Evolutionary conservation across 495 filamentous ascomycete genomes (phyloP), one percentile per base, ranked within the genome.

Genomic region (Aspergillus baeticus): DNA sequence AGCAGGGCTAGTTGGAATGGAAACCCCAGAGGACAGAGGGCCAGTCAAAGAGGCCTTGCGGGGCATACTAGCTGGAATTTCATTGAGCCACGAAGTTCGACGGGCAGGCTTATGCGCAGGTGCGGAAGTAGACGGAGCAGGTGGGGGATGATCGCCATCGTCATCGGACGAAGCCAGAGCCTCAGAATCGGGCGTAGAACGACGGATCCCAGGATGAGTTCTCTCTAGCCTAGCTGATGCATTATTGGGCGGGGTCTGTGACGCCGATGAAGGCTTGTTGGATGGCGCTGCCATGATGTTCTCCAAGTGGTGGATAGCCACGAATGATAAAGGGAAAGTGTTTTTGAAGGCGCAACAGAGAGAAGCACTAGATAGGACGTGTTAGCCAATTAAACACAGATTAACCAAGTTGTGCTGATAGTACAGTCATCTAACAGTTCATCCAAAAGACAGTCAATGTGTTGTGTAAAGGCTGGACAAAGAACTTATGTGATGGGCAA

Each of bases 101-200:
- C 81, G 73, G 22, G 62, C 67, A 42, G 78, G 73, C 54, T 76
- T 77, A 0, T 77, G 63, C 8, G 64, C 59, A 26, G 69, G 68
- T 1, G 69, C 68, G 33, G 72, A 63, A 18, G 67, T 66, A 3
- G 74, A 67, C 6, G 26, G 26, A 8, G 68, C 53, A 8, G 69
- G 64, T 10, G 69, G 63, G 14, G 61, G 58, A 58, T 82, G 78
- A 29, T 81, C 91, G 33, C 75, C 81, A 66, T 97, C 92, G 63
- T 97, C 92, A 65, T 97, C 92, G 3, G 92, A 96, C 57, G 92
- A 96, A 35, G 88, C 90, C 44, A 97, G 74, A 38, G 92, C 92
- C 65, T 97, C 92, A 6, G 92, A 96, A 64, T 96, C 92, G 14
- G 92, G 92, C 6, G 92, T 96, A 15, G 91, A 91, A 52, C 87